Conservation (phyloP, 2,329 filamentous ascomycete species). For the Apiospora kogelbergensis region DNA sequence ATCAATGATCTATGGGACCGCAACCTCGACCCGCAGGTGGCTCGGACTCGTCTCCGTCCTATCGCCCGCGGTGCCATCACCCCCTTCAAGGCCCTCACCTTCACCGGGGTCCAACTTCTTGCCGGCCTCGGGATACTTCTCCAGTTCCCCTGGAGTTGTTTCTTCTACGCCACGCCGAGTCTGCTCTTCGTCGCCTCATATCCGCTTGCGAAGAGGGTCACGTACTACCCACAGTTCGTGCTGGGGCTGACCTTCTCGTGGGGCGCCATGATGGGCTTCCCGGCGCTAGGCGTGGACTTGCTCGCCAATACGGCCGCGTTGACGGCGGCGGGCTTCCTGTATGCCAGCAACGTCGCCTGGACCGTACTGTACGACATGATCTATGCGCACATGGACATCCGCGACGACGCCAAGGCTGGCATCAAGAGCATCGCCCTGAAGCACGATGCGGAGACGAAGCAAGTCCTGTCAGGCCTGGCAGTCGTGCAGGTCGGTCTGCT, state of each 20-base stretch:
- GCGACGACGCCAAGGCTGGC: conserved; percentile 80
- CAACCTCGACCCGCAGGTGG: conserved; percentile 79
- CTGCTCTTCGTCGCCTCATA: conserved; percentile 73
- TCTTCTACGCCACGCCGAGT: conserved; percentile 77
- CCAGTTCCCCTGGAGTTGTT: conserved; percentile 72
- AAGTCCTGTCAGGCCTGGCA: conserved; percentile 70
- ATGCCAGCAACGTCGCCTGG: conserved; percentile 80
- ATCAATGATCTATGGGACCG: conserved; percentile 93
- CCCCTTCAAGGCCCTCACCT: conserved; percentile 69
- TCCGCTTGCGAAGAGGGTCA: conserved; percentile 81
- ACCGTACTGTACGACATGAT: conserved; percentile 91
- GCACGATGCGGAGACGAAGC: conserved; percentile 75
- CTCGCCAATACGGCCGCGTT: conserved; percentile 62
- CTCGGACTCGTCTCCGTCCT: conserved; percentile 73
- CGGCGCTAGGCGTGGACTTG: conserved; percentile 77
- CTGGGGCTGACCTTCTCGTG: conserved; percentile 85
- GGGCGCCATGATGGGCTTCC: conserved; percentile 87
- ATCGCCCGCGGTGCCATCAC: conserved; percentile 78
- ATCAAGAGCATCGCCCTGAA: conserved; percentile 87
- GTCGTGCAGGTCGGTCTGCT: conserved; percentile 68
- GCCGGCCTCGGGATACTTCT: conserved; percentile 72
- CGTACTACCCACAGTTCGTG: conserved; percentile 83
- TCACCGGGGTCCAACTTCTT: conserved; percentile 72
- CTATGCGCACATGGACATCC: conserved; percentile 89
- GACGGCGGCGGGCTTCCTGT: conserved; percentile 67